Base-by-base conservation (phyloP, 345 rosid genomes). In the Camelina neglecta region DNA sequence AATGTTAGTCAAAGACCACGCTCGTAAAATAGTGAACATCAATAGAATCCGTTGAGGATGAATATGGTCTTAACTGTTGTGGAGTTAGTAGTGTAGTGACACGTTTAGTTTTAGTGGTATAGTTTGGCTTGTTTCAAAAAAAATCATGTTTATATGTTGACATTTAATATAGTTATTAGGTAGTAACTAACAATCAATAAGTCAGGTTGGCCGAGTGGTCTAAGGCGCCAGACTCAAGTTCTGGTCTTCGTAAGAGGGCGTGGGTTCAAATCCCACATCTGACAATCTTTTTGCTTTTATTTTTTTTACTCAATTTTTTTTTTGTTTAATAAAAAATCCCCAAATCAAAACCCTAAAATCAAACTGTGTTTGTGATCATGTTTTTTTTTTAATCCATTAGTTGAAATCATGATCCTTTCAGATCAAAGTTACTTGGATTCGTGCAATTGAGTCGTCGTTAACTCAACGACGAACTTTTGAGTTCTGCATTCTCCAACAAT, bases 171-270 rank as follows among this genome's bases (percentile, higher is more conserved):
- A 18, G 18, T 18, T 18, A 18, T 18, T 18, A 18, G 18, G 18
- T 18, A 18, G 18, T 18, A 18, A 18, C 0, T 18, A 18, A 18
- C 18, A 18, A 18, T 18, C 65, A 60, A 60, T 0, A 2, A 1
- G 92, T 88, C 90, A 86, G 89, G 89, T 81, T 87, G 89, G 90
- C 92, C 90, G 88, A 86, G 93, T 83, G 93, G 91, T 90, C 91
- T 84, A 87, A 87, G 90, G 88, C 91, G 90, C 91, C 89, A 85
- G 93, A 85, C 93, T 86, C 90, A 85, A 90, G 89, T 88, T 86
- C 86, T 86, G 90, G 86, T 85, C 88, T 20, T 80, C 82, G 80
- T 8, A 12, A 74, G 79, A 67, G 73, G 79, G 79, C 79, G 73
- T 60, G 79, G 79, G 79, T 60, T 75, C 79, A 67, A 75, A 75